Evolutionary conservation across 83 land plant genomes (phyloP), one percentile per base, ranked within the genome.

Genomic region (Diphasiastrum complanatum): DNA sequence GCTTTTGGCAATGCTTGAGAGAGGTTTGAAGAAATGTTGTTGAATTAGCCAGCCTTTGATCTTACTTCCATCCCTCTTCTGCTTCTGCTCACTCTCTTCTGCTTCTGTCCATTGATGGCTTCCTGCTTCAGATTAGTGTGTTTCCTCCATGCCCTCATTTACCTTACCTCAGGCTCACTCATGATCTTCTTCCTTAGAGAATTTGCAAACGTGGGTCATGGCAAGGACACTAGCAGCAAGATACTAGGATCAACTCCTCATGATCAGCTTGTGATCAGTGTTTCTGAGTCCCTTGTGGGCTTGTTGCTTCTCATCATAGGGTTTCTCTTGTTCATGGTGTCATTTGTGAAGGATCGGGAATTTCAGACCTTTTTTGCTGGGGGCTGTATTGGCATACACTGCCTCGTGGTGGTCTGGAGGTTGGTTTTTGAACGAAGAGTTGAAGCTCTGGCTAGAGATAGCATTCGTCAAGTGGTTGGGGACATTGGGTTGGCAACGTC

Each of bases 201-300:
- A 57, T 1, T 37, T n/a, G 63, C 51, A 12, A 25, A 41, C 16
- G 45, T 37, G 16, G 63, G 54, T 0, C 55, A 43, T 37, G 63
- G 65, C 65, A 45, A 62, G 1, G 58, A 8, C 65, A 64, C 75
- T 2, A 79, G 85, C 60, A 45, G 29, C 0, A 45, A 27, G 60
- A 27, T 62, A 23, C 0, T 62, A 19, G 65, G 65, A 23, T 62
- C 65, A 6, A 62, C 65, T 16, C 65, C 60, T 12, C 47, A 62
- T 46, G 65, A 62, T 62, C 65, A 62, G 65, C 65, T 62, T 5
- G 27, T 62, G 22, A 62, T 62, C 55, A n/a, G 51, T 4, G 47
- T 60, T 12, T 45, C 32, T 14, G 65, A 62, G 14, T 45, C 65
- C n/a, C 65, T 62, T 3, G 60, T 46, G 18, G 65, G 65, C 26